Base-by-base conservation (phyloP, 2,329 filamentous ascomycete species). In the Stachybotrys chartarum region DNA sequence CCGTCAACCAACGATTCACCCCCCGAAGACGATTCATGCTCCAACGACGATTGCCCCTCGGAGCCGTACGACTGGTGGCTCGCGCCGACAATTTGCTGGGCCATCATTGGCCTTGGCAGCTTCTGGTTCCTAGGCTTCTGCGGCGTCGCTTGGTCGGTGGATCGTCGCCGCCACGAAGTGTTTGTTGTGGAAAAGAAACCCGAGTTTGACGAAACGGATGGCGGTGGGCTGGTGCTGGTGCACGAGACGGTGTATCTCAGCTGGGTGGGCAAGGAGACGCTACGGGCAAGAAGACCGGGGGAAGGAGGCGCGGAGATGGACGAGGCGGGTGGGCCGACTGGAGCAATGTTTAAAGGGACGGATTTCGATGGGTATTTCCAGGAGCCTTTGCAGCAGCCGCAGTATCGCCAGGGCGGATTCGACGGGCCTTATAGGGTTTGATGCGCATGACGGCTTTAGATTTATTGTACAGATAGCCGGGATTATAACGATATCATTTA, bases 221-320 rank as follows among this genome's bases (percentile, higher is more conserved):
- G 52, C 6, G 62, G 60, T 7, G 68, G 68, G 0, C 64, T 71
- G 31, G 63, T 72, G 3, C 63, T 71, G 30, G 62, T 70, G 7
- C 70, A 71, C n/a, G 69, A 72, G 59, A 72, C 68, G 6, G 68
- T 72, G 0, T 72, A 68, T 52, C 55, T 70, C 14, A 66, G 66
- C 50, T 71, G 69, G 69, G 65, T 67, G 16, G 69, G 65, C 0
- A 64, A 57, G 16, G 69, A 71, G 52, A 63, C 64, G 12, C 57
- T 64, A 24, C 59, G 54, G 4, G 50, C 60, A 11, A 56, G 58
- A 30, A 55, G 57, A 12, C 53, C 60, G 6, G 59, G 55, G 1
- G 45, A 52, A 5, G 53, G 50, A 32, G 55, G 58, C 7, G 54
- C 59, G 6, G 57, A 44, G 0, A 17, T 53, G 18, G 55, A 57